Evolutionary conservation across 2,329 filamentous ascomycete species (phyloP).

Genomic region (Aspergillus unguis): DNA sequence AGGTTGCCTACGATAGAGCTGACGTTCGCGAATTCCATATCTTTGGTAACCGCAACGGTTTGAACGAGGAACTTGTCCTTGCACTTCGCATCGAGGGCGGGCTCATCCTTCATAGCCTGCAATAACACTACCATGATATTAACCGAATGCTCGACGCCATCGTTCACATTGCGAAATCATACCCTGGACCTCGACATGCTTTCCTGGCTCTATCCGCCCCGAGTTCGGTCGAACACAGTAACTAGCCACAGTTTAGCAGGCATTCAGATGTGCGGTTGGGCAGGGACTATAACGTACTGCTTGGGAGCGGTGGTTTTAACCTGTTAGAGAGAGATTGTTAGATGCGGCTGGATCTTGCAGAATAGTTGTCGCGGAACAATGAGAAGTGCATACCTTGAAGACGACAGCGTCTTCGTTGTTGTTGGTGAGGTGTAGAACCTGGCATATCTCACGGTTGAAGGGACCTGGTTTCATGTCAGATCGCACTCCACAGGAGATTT

Average conservation of each 20-base stretch:
- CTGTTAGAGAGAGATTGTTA: slow-evolving; percentile 47
- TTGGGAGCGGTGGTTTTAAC: slow-evolving; percentile 99
- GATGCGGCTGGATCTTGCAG: background rate
- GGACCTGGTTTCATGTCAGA: slow-evolving; percentile 49
- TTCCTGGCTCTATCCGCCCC: slow-evolving; percentile 86
- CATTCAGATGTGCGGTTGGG: slow-evolving; percentile 2
- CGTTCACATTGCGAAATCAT: background rate
- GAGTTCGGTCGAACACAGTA: slow-evolving; percentile 98
- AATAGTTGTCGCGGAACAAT: background rate
- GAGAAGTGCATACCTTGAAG: slow-evolving; percentile 55
- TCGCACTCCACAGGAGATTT: background rate
- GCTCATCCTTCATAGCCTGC: slow-evolving; percentile 97
- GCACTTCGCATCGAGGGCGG: slow-evolving; percentile 79
- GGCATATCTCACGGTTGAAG: slow-evolving; percentile 62
- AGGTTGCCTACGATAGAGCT: slow-evolving; percentile 67
- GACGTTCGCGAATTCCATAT: slow-evolving; percentile 80
- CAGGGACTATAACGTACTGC: slow-evolving; percentile 64
- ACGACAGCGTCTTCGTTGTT: slow-evolving; percentile 57
- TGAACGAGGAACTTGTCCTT: slow-evolving; percentile 98
- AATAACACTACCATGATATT: slow-evolving; percentile 66
- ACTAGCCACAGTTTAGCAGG: slow-evolving; percentile 50
- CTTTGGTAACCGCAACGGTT: slow-evolving; percentile 75
- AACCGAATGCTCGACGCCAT: slow-evolving; percentile 10
- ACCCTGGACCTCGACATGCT: slow-evolving; percentile 92
- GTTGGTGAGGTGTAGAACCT: slow-evolving; percentile 59